A percentile compares a stretch with the other conserved stretches of the same genome.
Evolutionary conservation across 352 stramenopile species (phyloP).

Genomic region (Globisporangium apiculatum): DNA sequence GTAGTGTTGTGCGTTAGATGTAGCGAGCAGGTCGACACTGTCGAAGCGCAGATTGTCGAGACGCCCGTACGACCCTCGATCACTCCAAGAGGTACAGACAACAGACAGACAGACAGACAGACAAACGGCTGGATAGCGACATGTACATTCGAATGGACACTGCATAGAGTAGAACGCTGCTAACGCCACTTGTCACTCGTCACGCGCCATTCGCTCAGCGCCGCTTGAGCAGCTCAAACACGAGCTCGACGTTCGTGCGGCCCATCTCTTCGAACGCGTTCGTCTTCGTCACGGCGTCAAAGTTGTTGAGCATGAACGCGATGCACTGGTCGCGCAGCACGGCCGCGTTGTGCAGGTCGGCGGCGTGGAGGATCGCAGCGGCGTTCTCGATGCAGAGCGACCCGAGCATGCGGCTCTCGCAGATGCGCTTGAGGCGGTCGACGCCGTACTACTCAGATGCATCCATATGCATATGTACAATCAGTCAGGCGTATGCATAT

Average conservation of each 20-base stretch:
- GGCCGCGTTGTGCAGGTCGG: constrained; percentile 92
- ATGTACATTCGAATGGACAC: too few species aligned
- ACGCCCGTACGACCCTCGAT: too few species aligned
- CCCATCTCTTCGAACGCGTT: constrained; percentile 98
- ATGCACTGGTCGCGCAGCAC: constrained; percentile 93
- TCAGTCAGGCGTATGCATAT: too few species aligned
- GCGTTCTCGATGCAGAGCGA: constrained; percentile 95
- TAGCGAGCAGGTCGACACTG: too few species aligned
- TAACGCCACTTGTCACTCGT: too few species aligned
- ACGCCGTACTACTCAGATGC: constrained; percentile 54
- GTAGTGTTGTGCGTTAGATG: neutral
- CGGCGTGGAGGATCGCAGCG: constrained; percentile 94
- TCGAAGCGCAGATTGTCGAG: too few species aligned
- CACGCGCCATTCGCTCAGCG: constrained; percentile 18
- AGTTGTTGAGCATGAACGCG: constrained; percentile 96
- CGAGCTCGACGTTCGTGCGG: constrained; percentile 95
- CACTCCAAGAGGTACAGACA: too few species aligned
- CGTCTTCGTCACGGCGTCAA: constrained; percentile 96
- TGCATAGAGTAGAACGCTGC: too few species aligned
- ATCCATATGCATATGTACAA: too few species aligned
- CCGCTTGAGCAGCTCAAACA: constrained; percentile 95
- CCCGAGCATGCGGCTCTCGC: constrained; percentile 94
- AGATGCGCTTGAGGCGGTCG: constrained; percentile 89
- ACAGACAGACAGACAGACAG: too few species aligned
- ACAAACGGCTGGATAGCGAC: too few species aligned